Evolutionary conservation across 1,284 basidiomycete species (phyloP).

Genomic region (Malassezia japonica): DNA sequence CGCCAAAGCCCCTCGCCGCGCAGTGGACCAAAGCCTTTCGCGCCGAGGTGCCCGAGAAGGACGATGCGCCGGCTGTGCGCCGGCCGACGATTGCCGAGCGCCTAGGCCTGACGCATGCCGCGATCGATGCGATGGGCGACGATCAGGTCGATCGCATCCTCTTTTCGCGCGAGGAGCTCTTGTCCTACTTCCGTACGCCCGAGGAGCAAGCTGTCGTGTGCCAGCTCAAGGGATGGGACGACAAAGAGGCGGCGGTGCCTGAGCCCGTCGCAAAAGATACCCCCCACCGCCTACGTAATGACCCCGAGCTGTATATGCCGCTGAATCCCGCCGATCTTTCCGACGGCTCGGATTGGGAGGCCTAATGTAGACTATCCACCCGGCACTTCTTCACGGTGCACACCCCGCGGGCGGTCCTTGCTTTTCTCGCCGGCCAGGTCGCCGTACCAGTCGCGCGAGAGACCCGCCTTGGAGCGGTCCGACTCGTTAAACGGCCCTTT

Average conservation of each 20-base stretch:
- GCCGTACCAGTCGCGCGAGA: constrained; percentile 48
- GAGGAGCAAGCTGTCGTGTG: constrained; percentile 5
- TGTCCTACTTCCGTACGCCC: constrained; percentile 7
- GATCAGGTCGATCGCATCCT: constrained; percentile 8
- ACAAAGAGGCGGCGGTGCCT: not conserved
- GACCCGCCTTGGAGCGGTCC: constrained; percentile 61
- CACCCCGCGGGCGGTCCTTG: constrained; percentile 18
- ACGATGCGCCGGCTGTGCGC: too few species aligned
- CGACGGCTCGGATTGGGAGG: constrained; percentile 5
- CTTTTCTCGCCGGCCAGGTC: constrained; percentile 58
- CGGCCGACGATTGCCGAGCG: constrained; percentile 5
- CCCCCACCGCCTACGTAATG: not conserved
- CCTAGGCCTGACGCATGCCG: not conserved
- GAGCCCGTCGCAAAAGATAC: not conserved
- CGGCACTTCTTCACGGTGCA: constrained; percentile 25
- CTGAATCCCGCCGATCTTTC: constrained; percentile 8
- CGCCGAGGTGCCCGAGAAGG: too few species aligned
- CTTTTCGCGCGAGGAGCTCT: constrained; percentile 6
- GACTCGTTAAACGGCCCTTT: constrained; percentile 75
- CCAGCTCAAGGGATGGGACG: constrained; percentile 17
- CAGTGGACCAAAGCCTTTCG: not conserved
- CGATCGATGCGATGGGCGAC: constrained; percentile 12
- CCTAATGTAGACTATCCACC: constrained; percentile 16
- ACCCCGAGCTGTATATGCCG: constrained; percentile 1
- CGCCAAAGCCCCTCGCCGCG: not conserved